These are phyloP conservation scores for Nicotiana knightiana DNA, from an alignment of 257 asterid genomes.

Conservation along the genomic window DNA sequence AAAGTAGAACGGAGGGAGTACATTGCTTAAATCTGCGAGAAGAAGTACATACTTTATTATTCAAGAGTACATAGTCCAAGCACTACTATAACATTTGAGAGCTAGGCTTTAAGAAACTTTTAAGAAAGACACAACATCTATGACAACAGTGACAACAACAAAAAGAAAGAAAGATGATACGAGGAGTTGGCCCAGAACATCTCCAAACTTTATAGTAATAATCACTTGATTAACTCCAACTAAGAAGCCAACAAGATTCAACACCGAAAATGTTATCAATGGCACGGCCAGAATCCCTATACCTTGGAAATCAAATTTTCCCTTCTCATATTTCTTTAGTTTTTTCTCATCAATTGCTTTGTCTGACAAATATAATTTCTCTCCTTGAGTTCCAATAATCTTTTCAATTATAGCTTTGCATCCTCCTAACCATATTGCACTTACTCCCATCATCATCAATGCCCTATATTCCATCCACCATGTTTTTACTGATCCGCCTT, in stretches of 20 bases:
- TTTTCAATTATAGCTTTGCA: neutral
- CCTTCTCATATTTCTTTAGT: conserved; percentile 5
- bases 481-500: neutral
- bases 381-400: neutral
- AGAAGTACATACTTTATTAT: neutral
- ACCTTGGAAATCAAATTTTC: conserved; percentile 11
- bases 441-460: conserved; percentile 9
- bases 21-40: too few species aligned
- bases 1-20: too few species aligned
- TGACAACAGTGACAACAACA: neutral
- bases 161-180: conserved; percentile 9
- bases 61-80: neutral
- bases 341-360: conserved; percentile 3
- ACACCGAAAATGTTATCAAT: neutral
- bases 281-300: conserved; percentile 7
- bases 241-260: neutral
- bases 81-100: neutral
- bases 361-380: neutral
- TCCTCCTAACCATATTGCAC: conserved; percentile 11
- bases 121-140: conserved; percentile 9
- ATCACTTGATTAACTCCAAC: conserved; percentile 4
- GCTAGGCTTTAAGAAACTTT: neutral
- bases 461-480: conserved; percentile 13
- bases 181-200: neutral
- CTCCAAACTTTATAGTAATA: neutral